These are phyloP conservation scores for Colletotrichum lentis DNA, from an alignment of 2,329 filamentous ascomycete genomes.

Conservation along the genomic window DNA sequence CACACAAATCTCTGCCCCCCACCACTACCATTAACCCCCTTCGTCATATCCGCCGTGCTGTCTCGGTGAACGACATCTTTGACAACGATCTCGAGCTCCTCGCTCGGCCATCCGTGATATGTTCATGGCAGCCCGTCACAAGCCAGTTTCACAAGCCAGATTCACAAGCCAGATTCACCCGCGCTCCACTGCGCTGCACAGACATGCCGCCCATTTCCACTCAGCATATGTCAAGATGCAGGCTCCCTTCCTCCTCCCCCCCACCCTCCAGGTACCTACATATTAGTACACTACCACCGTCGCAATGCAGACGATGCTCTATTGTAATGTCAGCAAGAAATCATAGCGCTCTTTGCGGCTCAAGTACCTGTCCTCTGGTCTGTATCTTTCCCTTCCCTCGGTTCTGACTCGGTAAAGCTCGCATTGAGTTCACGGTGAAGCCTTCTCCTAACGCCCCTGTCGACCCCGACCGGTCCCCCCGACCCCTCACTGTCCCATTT, in stretches of 20 bases:
- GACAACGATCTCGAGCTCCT: not conserved
- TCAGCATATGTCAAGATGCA: not conserved
- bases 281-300: slow-evolving; percentile 8
- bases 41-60: not conserved
- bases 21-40: not conserved
- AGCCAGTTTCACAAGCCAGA: not conserved
- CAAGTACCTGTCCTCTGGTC: not conserved
- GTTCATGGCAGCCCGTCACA: not conserved
- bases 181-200: slow-evolving; percentile 8
- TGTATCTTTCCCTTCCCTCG: not conserved
- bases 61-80: slow-evolving; percentile 2
- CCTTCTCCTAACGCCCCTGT: not conserved
- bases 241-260: not conserved
- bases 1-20: not conserved
- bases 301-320: slow-evolving; percentile 1
- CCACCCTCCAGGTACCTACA: no score
- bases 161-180: no score
- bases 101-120: not conserved
- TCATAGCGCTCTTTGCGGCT: slow-evolving; percentile 22
- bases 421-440: not conserved
- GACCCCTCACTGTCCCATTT: slow-evolving; percentile 25
- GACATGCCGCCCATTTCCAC: not conserved
- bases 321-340: slow-evolving; percentile 35
- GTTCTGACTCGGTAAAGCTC: slow-evolving; percentile 2
- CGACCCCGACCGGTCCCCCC: not conserved